Evolutionary conservation across 2,329 filamentous ascomycete species (phyloP), one percentile per base, ranked within the genome.

Genomic region (Aurifilum marmelostoma): DNA sequence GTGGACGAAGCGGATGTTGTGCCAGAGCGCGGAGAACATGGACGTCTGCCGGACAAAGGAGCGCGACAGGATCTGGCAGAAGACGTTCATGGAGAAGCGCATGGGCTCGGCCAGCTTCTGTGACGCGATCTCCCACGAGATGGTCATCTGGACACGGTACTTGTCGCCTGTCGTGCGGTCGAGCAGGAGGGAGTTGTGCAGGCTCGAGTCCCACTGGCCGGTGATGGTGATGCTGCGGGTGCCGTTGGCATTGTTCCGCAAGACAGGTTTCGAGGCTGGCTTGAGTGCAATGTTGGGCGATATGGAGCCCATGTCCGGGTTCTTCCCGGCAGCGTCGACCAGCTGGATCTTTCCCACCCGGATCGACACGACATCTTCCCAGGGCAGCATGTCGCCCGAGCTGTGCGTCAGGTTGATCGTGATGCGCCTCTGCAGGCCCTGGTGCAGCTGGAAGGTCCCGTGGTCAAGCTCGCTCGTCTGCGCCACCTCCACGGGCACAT

Each of bases 151-250:
- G 27, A 99, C 92, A 58, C 92, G 91, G 78, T 96, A 94, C 77
- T 94, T 96, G 70, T 97, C 94, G n/a, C 92, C 88, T 1, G 96
- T 98, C 1, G 93, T 91, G 34, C 95, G 90, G 79, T 99, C 94
- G n/a, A 99, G 88, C 18, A 98, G 85, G n/a, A 97, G 83, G 7
- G 96, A 97, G 72, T 89, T 90, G 79, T 99, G 96, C 73, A 96
- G 85, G 75, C 94, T 97, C 0, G 95, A 97, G 77, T 99, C 96
- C 96, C 96, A 99, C 76, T 98, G 94, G 0, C 92, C 94, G n/a
- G 91, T 87, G 58, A 98, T 85, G 1, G 91, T 94, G 50, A 97
- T 90, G 77, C 91, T 94, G 47, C 90, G 91, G 0, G 94, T 97
- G 50, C 96, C 96, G 77, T 98, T 97, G 32, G 92, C 89, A 76